Base-by-base conservation (phyloP, 139 green algal species). In the Chlamydomonas incerta region DNA sequence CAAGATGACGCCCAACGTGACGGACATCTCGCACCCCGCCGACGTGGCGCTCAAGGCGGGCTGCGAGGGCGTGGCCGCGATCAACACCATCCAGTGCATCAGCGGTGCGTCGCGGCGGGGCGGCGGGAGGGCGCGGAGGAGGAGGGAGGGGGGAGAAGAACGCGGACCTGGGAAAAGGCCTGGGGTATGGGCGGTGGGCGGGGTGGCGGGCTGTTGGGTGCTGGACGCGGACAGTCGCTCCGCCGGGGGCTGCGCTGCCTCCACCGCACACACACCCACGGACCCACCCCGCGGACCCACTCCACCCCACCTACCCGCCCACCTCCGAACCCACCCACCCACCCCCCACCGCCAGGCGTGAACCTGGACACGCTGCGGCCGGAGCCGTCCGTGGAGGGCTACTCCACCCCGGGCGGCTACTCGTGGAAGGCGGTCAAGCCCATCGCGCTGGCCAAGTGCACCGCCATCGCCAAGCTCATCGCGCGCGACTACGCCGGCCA, bases 1-100 rank as follows among this genome's bases (percentile, higher is more conserved):
- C 81, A 99, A 99, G 91, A 99, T 99, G 97, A 99, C 97, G 15
- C 97, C 97, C 50, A 99, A 99, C 94, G 95, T 99, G 74, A 99
- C 97, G 6, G 96, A 98, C 82, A 98, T 99, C 87, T 95, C 94
- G 18, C 35, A 86, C 37, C 96, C 95, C 0, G 91, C 94, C 1
- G 74, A 66, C 6, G 88, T 88, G 13, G 90, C 94, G 8, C 83
- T 96, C 46, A 35, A 66, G 17, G 74, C 72, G 28, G 91, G 89
- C 31, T 93, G 91, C 75, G 92, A 97, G 87, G 92, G 95, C 72
- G 90, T 98, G 55, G 88, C 90, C 6, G 89, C 92, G 73, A 97
- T 97, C 93, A 97, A 97, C 94, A 97, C 95, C 88, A 96, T 97
- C 88, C 89, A 89, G 69, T 90, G 80, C 60, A 91, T 95, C 52